Evolutionary conservation across 2,329 filamentous ascomycete genomes (phyloP), one percentile per base, ranked within the genome.

Genomic region (Dactylellina leptospora): DNA sequence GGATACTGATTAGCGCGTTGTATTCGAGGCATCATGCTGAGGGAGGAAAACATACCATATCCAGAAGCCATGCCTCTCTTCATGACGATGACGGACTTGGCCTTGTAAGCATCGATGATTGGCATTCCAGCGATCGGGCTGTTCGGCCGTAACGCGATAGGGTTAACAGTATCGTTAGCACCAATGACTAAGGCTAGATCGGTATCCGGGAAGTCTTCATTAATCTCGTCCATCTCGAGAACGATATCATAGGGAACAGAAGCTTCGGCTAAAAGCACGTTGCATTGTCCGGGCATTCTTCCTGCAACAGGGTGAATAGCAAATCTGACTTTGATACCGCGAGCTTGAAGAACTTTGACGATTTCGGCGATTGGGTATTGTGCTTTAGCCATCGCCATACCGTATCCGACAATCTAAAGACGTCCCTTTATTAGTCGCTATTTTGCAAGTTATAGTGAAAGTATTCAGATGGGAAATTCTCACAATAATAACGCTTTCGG

Each of bases 181-280:
- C 92, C 92, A 77, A 96, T 96, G 0, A 96, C 92, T 2, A 96
- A 85, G 0, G 91, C 92, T 8, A 96, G 83, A 77, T 96, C 92
- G 0, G 92, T 96, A 25, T 95, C 90, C 4, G 84, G 80, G 79
- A 96, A 96, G 77, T 96, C 92, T 74, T 96, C 92, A 79, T 96
- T 96, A 81, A 96, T 96, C 82, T 96, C 92, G 76, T 96, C 92
- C 92, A 96, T 96, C 81, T 96, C 92, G 47, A 96, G 84, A 25
- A 96, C 92, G 62, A 96, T 93, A 76, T 96, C 92, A 77, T 96
- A 96, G 1, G 91, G 91, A 27, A 96, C 92, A 30, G 86, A 89
- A 0, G 92, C 92, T 79, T 96, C 92, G 0, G 92, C 92, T 11
- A 96, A 86, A 1, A 96, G 83, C 2, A 96, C 92, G 77, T 96